Percentiles rank a stretch among this genome's conserved stretches.
phyloP scores from a whole-genome alignment of 2,329 filamentous ascomycete genomes.

The Colletotrichum coccodes region DNA sequence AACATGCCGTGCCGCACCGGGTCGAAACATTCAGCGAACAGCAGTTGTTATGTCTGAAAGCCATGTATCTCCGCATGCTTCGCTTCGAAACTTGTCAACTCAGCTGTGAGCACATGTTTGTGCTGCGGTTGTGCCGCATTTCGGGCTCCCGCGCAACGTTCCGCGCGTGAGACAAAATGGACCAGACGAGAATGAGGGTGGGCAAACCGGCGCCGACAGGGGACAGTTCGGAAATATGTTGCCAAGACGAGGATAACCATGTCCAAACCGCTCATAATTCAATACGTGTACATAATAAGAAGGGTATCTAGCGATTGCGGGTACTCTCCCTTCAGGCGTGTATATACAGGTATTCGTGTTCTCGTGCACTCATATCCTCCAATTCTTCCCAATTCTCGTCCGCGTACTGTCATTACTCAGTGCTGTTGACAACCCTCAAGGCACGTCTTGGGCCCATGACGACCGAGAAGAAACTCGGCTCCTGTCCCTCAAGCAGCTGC shows the following conservation, averaged over 20 bases:
- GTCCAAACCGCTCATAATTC: not conserved
- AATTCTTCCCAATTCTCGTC: not conserved
- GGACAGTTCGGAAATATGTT: not conserved
- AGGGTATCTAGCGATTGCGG: conserved; percentile 31
- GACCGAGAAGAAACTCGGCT: conserved; percentile 78
- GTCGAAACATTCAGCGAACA: not conserved
- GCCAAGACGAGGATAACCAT: not conserved
- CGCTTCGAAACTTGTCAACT: not conserved
- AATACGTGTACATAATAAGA: conserved; percentile 14
- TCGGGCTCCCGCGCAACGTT: not conserved
- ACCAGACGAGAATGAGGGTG: not conserved
- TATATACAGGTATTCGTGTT: conserved; percentile 15
- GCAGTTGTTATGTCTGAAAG: not conserved
- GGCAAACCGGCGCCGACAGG: not conserved
- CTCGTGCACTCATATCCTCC: not conserved
- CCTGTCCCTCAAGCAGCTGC: conserved; percentile 68
- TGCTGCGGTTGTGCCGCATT: not conserved
- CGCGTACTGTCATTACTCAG: conserved; percentile 37
- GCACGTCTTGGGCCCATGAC: conserved; percentile 75
- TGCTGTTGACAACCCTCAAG: conserved; percentile 73
- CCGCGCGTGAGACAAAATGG: not conserved
- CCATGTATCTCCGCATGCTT: not conserved
- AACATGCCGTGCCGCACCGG: not conserved
- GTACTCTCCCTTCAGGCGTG: not conserved
- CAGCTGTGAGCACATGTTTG: not conserved